A percentile compares a stretch with the other conserved stretches of the same genome.
These are phyloP conservation scores for Metschnikowia dekortorum DNA, from an alignment of 805 yeast species.

Conservation along the genomic window DNA sequence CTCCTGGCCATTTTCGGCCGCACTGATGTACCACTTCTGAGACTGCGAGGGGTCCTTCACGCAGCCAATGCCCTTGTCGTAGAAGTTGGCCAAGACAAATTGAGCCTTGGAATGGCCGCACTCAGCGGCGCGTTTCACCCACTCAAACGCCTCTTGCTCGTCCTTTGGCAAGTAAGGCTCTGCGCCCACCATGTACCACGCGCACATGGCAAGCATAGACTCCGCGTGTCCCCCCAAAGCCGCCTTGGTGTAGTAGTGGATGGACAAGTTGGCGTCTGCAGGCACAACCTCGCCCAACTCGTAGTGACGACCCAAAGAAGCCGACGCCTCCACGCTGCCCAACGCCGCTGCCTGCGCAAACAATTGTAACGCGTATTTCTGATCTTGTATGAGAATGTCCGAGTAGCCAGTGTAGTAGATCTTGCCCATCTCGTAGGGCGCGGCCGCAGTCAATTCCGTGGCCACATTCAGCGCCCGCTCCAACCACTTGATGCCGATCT, in stretches of 20 bases:
- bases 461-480: constrained; percentile 83
- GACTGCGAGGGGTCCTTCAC: constrained; percentile 53
- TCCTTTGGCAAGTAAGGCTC: constrained; percentile 77
- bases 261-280: constrained; percentile 75
- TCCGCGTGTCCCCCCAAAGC: constrained; percentile 84
- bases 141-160: constrained; percentile 83
- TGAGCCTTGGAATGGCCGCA: constrained; percentile 77
- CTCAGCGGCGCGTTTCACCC: constrained; percentile 88
- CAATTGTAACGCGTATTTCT: constrained; percentile 77
- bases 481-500: constrained; percentile 89
- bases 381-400: constrained; percentile 83
- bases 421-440: constrained; percentile 87
- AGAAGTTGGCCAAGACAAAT: constrained; percentile 76
- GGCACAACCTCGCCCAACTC: constrained; percentile 76
- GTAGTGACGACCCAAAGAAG: constrained; percentile 75
- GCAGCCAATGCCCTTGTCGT: constrained; percentile 86
- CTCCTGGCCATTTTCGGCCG: constrained; percentile 55
- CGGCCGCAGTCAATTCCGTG: constrained; percentile 81
- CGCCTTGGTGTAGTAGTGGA: constrained; percentile 90
- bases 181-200: constrained; percentile 93
- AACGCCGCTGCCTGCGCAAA: constrained; percentile 85
- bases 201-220: constrained; percentile 91
- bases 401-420: constrained; percentile 79
- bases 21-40: constrained; percentile 68
- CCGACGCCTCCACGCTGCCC: constrained; percentile 78